phyloP scores from a whole-genome alignment of 1,139 yeast genomes.

The Candida pseudocylindracea region DNA sequence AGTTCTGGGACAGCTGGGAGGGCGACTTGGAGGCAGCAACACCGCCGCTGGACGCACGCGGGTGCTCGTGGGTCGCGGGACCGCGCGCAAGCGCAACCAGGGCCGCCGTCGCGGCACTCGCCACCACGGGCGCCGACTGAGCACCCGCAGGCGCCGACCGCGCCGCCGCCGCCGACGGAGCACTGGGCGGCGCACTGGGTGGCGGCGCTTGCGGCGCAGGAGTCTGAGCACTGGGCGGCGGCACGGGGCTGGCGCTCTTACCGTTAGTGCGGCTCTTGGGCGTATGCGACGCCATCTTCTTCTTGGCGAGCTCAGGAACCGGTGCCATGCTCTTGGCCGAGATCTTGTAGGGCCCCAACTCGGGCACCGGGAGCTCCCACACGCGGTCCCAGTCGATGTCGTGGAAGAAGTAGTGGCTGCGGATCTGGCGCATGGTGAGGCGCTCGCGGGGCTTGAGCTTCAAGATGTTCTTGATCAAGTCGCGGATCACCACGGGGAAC shows the following conservation, averaged over 20 bases:
- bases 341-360: constrained; percentile 36
- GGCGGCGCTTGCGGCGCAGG: neutral
- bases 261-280: neutral
- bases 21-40: too few species aligned
- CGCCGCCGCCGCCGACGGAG: too few species aligned
- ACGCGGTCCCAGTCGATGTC: constrained; percentile 20
- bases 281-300: neutral
- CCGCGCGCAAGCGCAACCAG: too few species aligned
- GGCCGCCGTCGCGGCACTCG: too few species aligned
- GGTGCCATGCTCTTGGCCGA: constrained; percentile 5
- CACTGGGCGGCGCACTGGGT: neutral
- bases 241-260: neutral
- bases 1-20: constrained; percentile 4
- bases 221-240: neutral
- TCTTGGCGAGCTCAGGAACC: neutral
- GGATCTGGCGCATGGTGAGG: constrained; percentile 9
- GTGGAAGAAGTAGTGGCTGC: constrained; percentile 13
- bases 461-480: constrained; percentile 9
- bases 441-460: constrained; percentile 19
- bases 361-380: constrained; percentile 61
- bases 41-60: too few species aligned
- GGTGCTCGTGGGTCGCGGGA: too few species aligned
- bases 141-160: too few species aligned
- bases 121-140: too few species aligned
- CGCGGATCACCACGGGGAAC: constrained; percentile 2